Evolutionary conservation across 2,329 filamentous ascomycete genomes (phyloP), one percentile per base, ranked within the genome.

Genomic region (Cercospora sojina): DNA sequence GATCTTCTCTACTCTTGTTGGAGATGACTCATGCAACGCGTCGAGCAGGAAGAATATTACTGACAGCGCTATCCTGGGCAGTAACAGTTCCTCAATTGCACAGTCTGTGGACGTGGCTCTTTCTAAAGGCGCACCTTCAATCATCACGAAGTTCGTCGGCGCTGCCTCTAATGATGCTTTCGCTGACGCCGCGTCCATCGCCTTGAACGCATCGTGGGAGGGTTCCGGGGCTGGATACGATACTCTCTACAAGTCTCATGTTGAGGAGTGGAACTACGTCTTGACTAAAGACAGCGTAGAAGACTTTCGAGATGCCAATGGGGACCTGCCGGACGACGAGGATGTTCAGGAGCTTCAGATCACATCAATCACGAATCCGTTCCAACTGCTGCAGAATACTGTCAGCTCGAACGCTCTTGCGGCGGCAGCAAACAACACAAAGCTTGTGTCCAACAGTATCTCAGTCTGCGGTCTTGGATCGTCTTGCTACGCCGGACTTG

Each of bases 91-190:
- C 0, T 89, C 88, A 0, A 87, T 91, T 69, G 88, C 87, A 1
- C 88, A 91, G 70, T 82, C 85, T 7, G 83, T 87, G 51, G 76
- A 80, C 9, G 81, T 90, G 29, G 79, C 77, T 1, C 79, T 91
- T 6, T 79, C 78, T 31, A 83, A 83, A 2, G 85, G 85, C 1
- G 73, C 85, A 69, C 82, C 83, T 0, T 81, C 85, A 3, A 85
- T 81, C 1, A 77, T 91, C 55, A 85, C 83, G 56, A 92, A 92
- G 73, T 91, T 84, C 70, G 83, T 92, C 16, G 90, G 90, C 29
- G 84, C 83, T 58, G 89, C 90, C 3, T 90, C 89, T 1, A 85
- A 84, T 0, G 90, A 92, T 76, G 89, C 88, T 0, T 92, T 91
- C 72, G 67, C 79, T 0, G 79, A 89, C 68, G 85, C 89, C 0